Percentiles rank a stretch among this genome's conserved stretches.
phyloP scores from a whole-genome alignment of 164 flowering plant species.

The Tetrastigma voinierianum region DNA sequence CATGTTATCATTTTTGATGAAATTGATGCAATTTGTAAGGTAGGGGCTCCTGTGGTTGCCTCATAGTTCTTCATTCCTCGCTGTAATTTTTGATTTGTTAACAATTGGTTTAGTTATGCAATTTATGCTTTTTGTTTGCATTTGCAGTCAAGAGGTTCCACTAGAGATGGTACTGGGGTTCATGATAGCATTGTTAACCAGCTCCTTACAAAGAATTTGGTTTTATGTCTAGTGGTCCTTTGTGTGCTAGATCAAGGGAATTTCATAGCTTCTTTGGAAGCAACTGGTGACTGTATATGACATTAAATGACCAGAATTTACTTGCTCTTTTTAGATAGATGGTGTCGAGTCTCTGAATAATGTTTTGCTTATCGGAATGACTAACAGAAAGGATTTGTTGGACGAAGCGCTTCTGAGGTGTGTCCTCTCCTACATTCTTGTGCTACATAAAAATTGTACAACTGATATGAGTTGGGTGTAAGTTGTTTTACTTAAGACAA shows the following conservation, averaged over 20 bases:
- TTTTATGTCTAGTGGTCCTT: not conserved
- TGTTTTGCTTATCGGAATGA: constrained; percentile 98
- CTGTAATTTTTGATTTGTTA: too few relatives aligned
- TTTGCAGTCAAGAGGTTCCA: constrained; percentile 39
- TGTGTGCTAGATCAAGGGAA: not conserved
- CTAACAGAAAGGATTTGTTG: constrained; percentile 93
- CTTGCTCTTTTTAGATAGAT: constrained; percentile 62
- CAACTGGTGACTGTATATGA: too few relatives aligned
- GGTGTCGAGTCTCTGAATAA: constrained; percentile 95
- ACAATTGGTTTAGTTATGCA: not conserved
- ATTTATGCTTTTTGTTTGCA: not conserved
- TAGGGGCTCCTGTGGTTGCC: constrained; percentile 10
- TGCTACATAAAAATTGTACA: not conserved
- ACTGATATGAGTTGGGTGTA: not conserved
- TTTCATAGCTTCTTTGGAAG: too few relatives aligned
- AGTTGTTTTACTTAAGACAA: not conserved
- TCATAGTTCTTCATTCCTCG: not conserved
- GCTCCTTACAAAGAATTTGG: constrained; percentile 37
- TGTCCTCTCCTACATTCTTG: constrained; percentile 1
- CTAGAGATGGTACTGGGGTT: constrained; percentile 43
- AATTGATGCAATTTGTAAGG: constrained; percentile 61
- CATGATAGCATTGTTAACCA: constrained; percentile 43
- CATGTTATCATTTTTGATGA: constrained; percentile 58
- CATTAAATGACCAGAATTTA: too few relatives aligned
- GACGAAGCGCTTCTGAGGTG: constrained; percentile 97